Evolutionary conservation across 768 basidiomycete genomes (phyloP).

Genomic region (Naematelia aurantialba): DNA sequence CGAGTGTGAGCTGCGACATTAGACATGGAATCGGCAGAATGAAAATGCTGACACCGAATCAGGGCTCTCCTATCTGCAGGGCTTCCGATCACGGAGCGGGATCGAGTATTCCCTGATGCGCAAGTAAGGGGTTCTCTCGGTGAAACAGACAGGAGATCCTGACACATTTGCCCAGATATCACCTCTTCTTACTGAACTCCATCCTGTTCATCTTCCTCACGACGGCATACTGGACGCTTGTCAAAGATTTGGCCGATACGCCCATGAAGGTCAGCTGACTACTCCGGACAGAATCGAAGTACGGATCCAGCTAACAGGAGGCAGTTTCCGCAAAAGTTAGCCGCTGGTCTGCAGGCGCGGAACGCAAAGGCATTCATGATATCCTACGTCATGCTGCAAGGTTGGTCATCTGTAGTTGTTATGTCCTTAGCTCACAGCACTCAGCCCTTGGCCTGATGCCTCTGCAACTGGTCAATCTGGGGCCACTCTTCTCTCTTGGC

Average conservation of each 20-base stretch:
- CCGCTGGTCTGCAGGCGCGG: slow-evolving; percentile 64
- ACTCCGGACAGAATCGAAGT: not conserved
- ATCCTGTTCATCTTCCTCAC: slow-evolving; percentile 93
- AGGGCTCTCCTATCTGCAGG: slow-evolving; percentile 83
- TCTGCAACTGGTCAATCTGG: slow-evolving; percentile 85
- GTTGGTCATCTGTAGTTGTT: slow-evolving; percentile 31
- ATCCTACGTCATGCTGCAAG: slow-evolving; percentile 54
- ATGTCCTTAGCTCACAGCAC: not conserved
- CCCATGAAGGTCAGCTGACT: slow-evolving; percentile 62
- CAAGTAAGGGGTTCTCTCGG: slow-evolving; percentile 61
- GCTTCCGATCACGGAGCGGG: slow-evolving; percentile 82
- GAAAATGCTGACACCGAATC: slow-evolving; percentile 5
- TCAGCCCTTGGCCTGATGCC: slow-evolving; percentile 90
- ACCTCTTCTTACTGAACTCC: slow-evolving; percentile 83
- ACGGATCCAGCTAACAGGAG: not conserved
- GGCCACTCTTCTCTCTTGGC: slow-evolving; percentile 74
- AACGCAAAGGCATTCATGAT: slow-evolving; percentile 59
- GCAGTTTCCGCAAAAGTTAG: slow-evolving; percentile 81
- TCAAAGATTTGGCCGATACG: slow-evolving; percentile 85
- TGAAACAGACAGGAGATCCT: slow-evolving; percentile 1
- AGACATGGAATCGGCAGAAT: not conserved
- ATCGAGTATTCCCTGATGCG: slow-evolving; percentile 87
- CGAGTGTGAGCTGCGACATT: slow-evolving; percentile 59
- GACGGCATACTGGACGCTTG: slow-evolving; percentile 84
- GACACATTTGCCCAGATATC: slow-evolving; percentile 66